Percentiles rank a stretch among this genome's conserved stretches.
Conservation (phyloP, 176 grass and related monocot species). For the Avena atlantica region DNA sequence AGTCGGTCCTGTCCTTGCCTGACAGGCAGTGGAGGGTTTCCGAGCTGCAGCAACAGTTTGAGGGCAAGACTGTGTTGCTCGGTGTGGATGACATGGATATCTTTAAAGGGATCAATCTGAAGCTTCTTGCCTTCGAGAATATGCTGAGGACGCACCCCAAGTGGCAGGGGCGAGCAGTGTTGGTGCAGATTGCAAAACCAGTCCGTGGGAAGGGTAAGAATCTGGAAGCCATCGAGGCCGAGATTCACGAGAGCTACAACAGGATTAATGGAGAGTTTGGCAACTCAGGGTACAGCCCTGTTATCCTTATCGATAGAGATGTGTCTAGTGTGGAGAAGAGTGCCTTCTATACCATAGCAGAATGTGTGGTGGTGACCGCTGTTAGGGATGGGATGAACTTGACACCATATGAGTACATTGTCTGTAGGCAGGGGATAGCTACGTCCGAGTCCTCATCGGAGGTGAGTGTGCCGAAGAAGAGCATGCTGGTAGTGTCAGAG, state of each 20-base stretch:
- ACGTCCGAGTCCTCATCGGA: conserved; percentile 42
- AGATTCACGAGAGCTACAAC: conserved; percentile 71
- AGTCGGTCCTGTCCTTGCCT: conserved; percentile 65
- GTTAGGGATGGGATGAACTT: conserved; percentile 99
- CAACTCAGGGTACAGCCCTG: conserved; percentile 65
- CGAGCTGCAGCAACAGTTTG: conserved; percentile 76
- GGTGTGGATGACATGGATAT: conserved; percentile 99
- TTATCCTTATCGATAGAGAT: conserved; percentile 75
- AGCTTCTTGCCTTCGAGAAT: conserved; percentile 94
- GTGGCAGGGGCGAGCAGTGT: conserved; percentile 79
- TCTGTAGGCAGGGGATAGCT: conserved; percentile 72
- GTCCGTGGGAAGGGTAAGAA: conserved; percentile 79
- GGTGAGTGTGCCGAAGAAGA: conserved; percentile 62
- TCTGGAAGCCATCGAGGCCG: conserved; percentile 69
- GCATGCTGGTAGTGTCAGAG: conserved; percentile 95
- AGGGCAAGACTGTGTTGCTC: conserved; percentile 81
- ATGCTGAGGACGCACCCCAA: conserved; percentile 83
- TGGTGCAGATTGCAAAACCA: conserved; percentile 93
- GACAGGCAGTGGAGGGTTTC: conserved; percentile 74
- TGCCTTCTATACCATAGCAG: conserved; percentile 87
- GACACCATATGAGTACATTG: conserved; percentile 97
- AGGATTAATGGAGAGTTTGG: conserved; percentile 89
- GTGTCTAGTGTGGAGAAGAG: conserved; percentile 87
- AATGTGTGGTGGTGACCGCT: conserved; percentile 94
- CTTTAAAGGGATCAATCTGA: conserved; percentile 96